Evolutionary conservation across 768 basidiomycete genomes (phyloP), one percentile per base, ranked within the genome.

Genomic region (Rhizopogon vinicolor): DNA sequence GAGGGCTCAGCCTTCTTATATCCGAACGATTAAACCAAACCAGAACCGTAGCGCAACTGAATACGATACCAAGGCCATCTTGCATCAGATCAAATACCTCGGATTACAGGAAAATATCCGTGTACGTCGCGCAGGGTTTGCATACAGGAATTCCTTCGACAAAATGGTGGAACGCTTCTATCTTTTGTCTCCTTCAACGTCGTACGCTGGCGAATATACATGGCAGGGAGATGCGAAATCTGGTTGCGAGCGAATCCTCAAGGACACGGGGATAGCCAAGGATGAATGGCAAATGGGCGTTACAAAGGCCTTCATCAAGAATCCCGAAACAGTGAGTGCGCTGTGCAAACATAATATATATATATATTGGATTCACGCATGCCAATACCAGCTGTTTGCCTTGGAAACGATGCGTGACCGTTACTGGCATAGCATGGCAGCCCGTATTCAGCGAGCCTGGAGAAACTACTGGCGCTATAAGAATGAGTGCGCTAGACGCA

Each of bases 251-350:
- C 84, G 85, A 62, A 98, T 99, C 58, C 75, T 99, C 51, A 90
- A 83, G 59, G 97, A 98, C 65, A 96, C 94, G 12, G 96, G 97
- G 28, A 98, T 99, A 63, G 83, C 91, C 6, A 88, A 84, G 63
- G 96, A 98, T 50, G 96, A 99, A 69, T 99, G 97, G 97, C 97
- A 99, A 71, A 97, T 98, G 95, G 97, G 97, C 52, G 84, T 88
- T 3, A 97, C 95, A 2, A 98, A 99, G 66, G 96, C 96, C 0
- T 99, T 99, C 71, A 98, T 99, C 73, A 98, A 98, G 79, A 98
- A 95, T 66, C 97, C 97, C 0, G 97, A 98, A 71, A 98, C 96
- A 18, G 92, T 95, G 69, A 60, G 84, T 67, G 12, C 41, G 22
- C 35, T 14, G 16, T 49, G 22, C 48, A 37, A 25, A 14, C 35